Base-by-base conservation (phyloP, 2,329 filamentous ascomycete genomes). In the Sclerotinia spermophila region DNA sequence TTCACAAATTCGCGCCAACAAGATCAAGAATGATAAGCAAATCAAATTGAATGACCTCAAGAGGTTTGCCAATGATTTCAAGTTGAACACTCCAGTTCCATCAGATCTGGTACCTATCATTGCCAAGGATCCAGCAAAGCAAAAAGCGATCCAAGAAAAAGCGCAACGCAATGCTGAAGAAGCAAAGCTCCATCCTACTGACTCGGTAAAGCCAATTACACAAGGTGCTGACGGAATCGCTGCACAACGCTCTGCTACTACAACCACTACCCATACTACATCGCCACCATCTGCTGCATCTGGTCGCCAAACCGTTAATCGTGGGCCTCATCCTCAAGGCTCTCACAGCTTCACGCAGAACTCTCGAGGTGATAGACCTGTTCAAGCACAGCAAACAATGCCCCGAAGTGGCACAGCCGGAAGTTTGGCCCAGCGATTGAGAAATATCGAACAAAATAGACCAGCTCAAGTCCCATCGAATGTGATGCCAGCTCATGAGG, bases 81-180 rank as follows among this genome's bases (percentile, higher is more conserved):
- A 98, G 82, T 87, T 99, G 27, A 91, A 92, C 65, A 97, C 95
- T 3, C 94, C 94, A 8, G 94, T 99, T 17, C 96, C 96, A 1
- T 90, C 88, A 67, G 96, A 99, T 80, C 83, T 99, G 48, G 94
- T 99, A 40, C 91, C 93, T 1, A 99, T 99, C 75, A 91, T 99
- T 72, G 95, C 96, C 71, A 99, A 98, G 80, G 96, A 99, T 79
- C 94, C 94, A n/a, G 86, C 84, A 60, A 99, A 97, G 83, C 96
- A 98, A 81, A 90, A 94, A 77, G 89, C 94, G 78, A 98, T 99
- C 73, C 91, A 97, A 78, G 91, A 94, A 76, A 96, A 94, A 81
- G 93, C 93, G 1, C 89, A 92, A 72, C 88, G 89, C 78, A 91
- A 95, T 75, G 90, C 89, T 3, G 89, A 93, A 73, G 87, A 89